Evolutionary conservation across 345 rosid genomes (phyloP), one percentile per base, ranked within the genome.

Genomic region (Lumnitzera littorea): DNA sequence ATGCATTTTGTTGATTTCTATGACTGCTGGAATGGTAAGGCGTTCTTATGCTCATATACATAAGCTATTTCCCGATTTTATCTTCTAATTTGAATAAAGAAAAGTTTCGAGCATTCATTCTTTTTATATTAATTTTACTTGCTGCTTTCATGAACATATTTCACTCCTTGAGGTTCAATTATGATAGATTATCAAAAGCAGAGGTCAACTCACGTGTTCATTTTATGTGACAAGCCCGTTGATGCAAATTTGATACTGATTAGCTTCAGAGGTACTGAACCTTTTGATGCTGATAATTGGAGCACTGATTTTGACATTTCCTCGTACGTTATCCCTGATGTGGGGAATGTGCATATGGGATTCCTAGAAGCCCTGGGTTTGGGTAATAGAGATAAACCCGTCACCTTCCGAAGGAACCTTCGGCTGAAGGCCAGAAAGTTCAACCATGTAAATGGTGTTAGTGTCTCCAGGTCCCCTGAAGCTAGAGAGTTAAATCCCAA

Each of bases 11-110:
- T 85, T 64, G 89, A 72, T 56, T 92, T 89, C 76, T 82, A 75
- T 76, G 66, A 85, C 73, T 89, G 96, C 73, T 89, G 96, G 96
- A 86, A 92, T 62, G 96, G 98, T 89, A 76, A 74, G 84, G 56
- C 8, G 2, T 13, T 62, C 55, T 2, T 24, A 1, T 24, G 23
- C 49, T 51, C 46, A 16, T 6, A 16, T 27, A 13, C 47, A 62
- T 25, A 29, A 4, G 15, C 15, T 17, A 49, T 46, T 11, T 20
- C 46, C 41, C 54, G 15, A 0, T 23, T 27, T 27, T 27, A 27
- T 5, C 31, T 5, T 20, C 20, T 1, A 20, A 20, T 20, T 20
- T 20, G 20, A 27, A 27, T 13, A 2, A 10, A 24, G 29, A 51
- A 51, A 24, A 24, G 43, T 25, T 25, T 55, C 15, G 15, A 25